Evolutionary conservation across 805 yeast genomes (phyloP).

Genomic region (Ascoidea rubescens): DNA sequence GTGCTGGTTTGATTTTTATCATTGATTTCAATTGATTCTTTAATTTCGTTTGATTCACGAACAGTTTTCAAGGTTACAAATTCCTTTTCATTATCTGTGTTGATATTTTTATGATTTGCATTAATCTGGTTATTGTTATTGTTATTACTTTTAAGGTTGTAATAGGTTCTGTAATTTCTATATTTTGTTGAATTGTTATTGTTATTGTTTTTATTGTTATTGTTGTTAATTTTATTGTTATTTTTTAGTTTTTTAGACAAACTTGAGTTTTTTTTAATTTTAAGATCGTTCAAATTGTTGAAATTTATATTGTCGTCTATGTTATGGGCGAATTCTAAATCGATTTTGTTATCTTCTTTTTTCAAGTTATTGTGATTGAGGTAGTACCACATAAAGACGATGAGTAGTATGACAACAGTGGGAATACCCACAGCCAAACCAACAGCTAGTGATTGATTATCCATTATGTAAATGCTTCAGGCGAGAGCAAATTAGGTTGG

Average conservation of each 20-base stretch:
- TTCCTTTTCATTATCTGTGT: neutral
- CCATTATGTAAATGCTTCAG: neutral
- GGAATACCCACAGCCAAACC: conserved; percentile 71
- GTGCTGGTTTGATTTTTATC: neutral
- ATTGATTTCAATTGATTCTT: no score
- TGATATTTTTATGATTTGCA: neutral
- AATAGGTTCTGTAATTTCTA: neutral
- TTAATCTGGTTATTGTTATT: no score
- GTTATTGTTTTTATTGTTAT: neutral
- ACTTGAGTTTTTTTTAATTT: neutral
- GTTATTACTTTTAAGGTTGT: neutral
- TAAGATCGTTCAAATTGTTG: no score
- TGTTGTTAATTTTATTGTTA: neutral
- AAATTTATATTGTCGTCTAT: conserved; percentile 35
- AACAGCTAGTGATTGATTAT: conserved; percentile 23
- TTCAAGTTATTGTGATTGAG: conserved; percentile 48
- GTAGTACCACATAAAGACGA: conserved; percentile 36
- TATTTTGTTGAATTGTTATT: neutral
- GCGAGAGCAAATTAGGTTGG: no score
- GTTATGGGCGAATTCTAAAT: conserved; percentile 64
- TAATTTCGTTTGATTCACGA: no score
- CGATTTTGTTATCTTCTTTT: conserved; percentile 47
- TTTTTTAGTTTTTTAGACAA: no score
- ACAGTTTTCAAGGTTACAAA: no score
- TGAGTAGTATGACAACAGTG: conserved; percentile 32